Percentiles rank a stretch among this genome's conserved stretches.
Evolutionary conservation across 805 yeast genomes (phyloP).

Genomic region (Starmerella asiatica): DNA sequence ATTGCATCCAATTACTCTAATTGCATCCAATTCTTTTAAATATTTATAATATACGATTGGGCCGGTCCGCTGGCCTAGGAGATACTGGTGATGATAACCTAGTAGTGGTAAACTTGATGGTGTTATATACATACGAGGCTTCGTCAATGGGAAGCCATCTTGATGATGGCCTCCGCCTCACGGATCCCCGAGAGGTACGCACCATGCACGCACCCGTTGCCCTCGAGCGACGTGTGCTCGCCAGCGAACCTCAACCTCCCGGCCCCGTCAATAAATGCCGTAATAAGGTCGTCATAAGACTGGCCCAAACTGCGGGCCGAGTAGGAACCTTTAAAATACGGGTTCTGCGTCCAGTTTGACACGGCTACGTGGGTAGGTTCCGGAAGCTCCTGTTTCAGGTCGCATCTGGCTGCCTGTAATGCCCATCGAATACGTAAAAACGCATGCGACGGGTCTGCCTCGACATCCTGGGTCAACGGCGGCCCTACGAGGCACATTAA

Average conservation of each 20-base stretch:
- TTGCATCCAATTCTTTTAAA: too few species aligned
- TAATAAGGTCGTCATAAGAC: conserved; percentile 48
- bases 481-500: conserved; percentile 58
- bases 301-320: conserved; percentile 57
- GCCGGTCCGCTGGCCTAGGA: too few species aligned
- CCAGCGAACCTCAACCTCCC: conserved; percentile 71
- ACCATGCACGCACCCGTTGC: conserved; percentile 86
- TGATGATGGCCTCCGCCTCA: conserved; percentile 34
- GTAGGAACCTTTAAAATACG: conserved; percentile 62
- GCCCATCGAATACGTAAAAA: conserved; percentile 50
- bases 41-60: too few species aligned
- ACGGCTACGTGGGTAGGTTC: conserved; percentile 31
- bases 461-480: conserved; percentile 51
- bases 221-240: conserved; percentile 75
- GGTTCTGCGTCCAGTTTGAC: conserved; percentile 60
- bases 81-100: too few species aligned
- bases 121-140: too few species aligned
- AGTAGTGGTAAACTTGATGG: too few species aligned
- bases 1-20: too few species aligned
- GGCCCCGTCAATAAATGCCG: conserved; percentile 48
- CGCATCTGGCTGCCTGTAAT: conserved; percentile 21
- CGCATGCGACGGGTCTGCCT: conserved; percentile 36
- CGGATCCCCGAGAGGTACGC: conserved; percentile 69
- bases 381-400: conserved; percentile 23
- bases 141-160: too few species aligned